These are phyloP conservation scores for Haberlea rhodopensis DNA, from an alignment of 257 asterid species.

Conservation along the genomic window DNA sequence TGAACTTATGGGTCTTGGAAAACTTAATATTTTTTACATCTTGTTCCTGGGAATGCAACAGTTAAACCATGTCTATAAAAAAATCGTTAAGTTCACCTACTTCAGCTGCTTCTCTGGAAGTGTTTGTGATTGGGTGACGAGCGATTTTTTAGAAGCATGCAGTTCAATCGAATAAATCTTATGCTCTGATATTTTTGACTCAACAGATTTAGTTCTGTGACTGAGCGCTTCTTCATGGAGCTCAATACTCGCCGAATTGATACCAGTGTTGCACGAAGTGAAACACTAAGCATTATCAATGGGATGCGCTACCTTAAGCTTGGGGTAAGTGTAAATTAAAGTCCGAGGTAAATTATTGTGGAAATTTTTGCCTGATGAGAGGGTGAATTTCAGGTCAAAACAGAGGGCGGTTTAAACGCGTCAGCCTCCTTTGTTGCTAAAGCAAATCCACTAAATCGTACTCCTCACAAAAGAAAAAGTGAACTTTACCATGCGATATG, in stretches of 20 bases:
- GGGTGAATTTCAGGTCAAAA: constrained; percentile 71
- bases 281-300: constrained; percentile 87
- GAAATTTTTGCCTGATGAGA: constrained; percentile 33
- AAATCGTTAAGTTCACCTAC: constrained; percentile 5
- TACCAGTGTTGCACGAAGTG: constrained; percentile 89
- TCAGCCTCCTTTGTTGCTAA: constrained; percentile 98
- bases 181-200: constrained; percentile 29
- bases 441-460: constrained; percentile 94
- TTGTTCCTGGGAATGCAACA: constrained; percentile 10
- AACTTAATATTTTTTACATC: constrained; percentile 11
- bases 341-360: constrained; percentile 25
- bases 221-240: constrained; percentile 70
- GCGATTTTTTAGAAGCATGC: constrained; percentile 18
- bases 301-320: constrained; percentile 99
- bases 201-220: constrained; percentile 94
- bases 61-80: constrained; percentile 16
- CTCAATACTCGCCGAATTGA: constrained; percentile 50
- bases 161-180: constrained; percentile 17
- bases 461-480: constrained; percentile 96
- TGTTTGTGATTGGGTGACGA: constrained; percentile 19
- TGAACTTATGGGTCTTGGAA: neutral
- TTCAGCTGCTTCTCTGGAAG: constrained; percentile 11
- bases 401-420: constrained; percentile 96
- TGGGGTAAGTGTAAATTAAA: constrained; percentile 65
- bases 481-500: constrained; percentile 98